These are phyloP conservation scores for Vicia faba DNA, from an alignment of 306 rosid genomes.

Conservation along the genomic window DNA sequence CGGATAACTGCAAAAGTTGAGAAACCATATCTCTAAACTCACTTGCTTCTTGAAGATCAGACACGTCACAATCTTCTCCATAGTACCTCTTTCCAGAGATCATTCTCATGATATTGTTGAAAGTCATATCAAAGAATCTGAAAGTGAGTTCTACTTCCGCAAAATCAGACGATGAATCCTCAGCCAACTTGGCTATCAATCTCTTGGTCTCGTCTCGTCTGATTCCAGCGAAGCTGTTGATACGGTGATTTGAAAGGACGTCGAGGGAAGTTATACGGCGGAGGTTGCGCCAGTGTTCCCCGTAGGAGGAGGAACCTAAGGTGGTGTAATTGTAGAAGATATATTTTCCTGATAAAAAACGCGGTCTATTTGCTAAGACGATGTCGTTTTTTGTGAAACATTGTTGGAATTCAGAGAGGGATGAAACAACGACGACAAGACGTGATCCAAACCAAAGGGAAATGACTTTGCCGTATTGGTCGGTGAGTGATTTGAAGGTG, in stretches of 20 bases:
- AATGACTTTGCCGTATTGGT: constrained; percentile 44
- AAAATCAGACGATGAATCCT: constrained; percentile 16
- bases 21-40: constrained; percentile 25
- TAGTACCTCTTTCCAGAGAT: constrained; percentile 32
- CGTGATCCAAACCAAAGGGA: constrained; percentile 45
- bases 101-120: constrained; percentile 51
- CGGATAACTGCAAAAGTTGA: not conserved
- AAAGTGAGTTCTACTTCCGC: constrained; percentile 42
- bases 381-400: constrained; percentile 65
- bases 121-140: constrained; percentile 43
- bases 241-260: constrained; percentile 48
- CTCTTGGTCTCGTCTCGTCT: constrained; percentile 47
- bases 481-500: constrained; percentile 35
- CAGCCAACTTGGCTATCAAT: constrained; percentile 23
- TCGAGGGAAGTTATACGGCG: constrained; percentile 56
- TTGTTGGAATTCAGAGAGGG: constrained; percentile 41
- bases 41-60: constrained; percentile 3
- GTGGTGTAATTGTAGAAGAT: constrained; percentile 57
- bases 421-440: constrained; percentile 47
- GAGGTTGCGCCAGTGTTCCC: constrained; percentile 72
- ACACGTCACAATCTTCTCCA: constrained; percentile 35
- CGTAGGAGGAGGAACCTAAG: constrained; percentile 39
- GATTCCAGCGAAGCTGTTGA: constrained; percentile 11
- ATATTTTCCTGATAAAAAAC: constrained; percentile 44
- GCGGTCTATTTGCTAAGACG: constrained; percentile 58